Evolutionary conservation across 306 rosid species (phyloP), one percentile per base, ranked within the genome.

Genomic region (Sechiopsis laciniata): DNA sequence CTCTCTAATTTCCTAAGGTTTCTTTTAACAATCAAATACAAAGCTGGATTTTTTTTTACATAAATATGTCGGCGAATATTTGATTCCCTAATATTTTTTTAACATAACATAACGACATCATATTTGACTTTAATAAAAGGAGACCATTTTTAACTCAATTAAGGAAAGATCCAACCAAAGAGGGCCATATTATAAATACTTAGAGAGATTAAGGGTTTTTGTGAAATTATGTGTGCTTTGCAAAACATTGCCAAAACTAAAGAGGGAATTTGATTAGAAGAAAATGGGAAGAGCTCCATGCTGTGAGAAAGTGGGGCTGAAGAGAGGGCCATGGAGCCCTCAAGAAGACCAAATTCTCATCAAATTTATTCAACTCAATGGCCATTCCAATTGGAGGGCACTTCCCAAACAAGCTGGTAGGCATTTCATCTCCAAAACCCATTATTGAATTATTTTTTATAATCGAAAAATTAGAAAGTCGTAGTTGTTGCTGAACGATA

Each of bases 321-420:
- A 77, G 42, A 70, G 24, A 45, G 64, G 72, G 45, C 61, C 46
- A 16, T 77, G 80, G 76, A 56, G 71, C 42, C 6, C 72, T 46
- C 1, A 19, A n/a, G 80, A 77, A 77, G 80, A 77, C 45, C 35
- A 77, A n/a, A 35, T 71, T 26, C 80, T 77, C 14, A 17, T 52
- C 55, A 37, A 59, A 9, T 77, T 69, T 17, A 15, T 77, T 7
- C 15, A 70, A 8, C 37, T 24, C 21, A 64, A 71, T 62, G 71
- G 76, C 16, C 29, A 70, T 68, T 57, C 71, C 22, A 77, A 77
- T 57, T 77, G 80, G 80, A 29, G 72, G 26, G 55, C 55, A 32
- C 70, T 77, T 60, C 55, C 75, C 26, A 45, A 19, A 32, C 51
- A 35, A 17, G 80, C 63, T 15, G 71, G 80, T 26, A 26, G 2